Conservation (phyloP, 805 yeast genomes). For the Brettanomyces nanus region DNA sequence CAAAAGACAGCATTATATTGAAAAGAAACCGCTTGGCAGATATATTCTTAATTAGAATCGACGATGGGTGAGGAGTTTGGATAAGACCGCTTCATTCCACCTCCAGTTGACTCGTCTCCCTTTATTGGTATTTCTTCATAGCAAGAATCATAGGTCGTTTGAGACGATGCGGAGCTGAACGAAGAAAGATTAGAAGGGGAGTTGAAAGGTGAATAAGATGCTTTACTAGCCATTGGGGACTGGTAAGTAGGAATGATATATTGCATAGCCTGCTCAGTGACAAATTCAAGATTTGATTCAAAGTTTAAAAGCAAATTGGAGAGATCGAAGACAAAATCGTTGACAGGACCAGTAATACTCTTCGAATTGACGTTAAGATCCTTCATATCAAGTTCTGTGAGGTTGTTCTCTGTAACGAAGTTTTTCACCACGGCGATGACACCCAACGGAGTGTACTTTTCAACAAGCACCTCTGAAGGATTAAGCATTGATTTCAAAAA, state of each 20-base stretch:
- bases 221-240: slow-evolving; percentile 16
- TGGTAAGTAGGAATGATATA: slow-evolving; percentile 10
- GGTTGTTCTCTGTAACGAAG: slow-evolving; percentile 22
- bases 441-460: slow-evolving; percentile 44
- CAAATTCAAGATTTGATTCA: slow-evolving; percentile 8
- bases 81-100: slow-evolving; percentile 8
- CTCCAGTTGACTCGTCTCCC: neutral
- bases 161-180: slow-evolving; percentile 25
- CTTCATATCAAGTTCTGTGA: slow-evolving; percentile 13
- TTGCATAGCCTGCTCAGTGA: slow-evolving; percentile 8
- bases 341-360: neutral
- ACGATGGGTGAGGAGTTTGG: slow-evolving; percentile 20
- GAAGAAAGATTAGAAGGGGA: slow-evolving; percentile 28
- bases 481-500: slow-evolving; percentile 34
- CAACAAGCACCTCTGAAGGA: slow-evolving; percentile 44
- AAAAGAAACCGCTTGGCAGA: no score
- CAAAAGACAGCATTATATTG: no score
- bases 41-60: neutral
- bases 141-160: slow-evolving; percentile 23
- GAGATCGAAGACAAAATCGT: slow-evolving; percentile 9
- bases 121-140: slow-evolving; percentile 14
- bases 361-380: slow-evolving; percentile 11
- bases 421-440: slow-evolving; percentile 39
- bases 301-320: slow-evolving; percentile 11
- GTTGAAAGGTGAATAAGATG: slow-evolving; percentile 19